Base-by-base conservation (phyloP, 176 grass and related monocot genomes). In the Phoenix roebelenii region DNA sequence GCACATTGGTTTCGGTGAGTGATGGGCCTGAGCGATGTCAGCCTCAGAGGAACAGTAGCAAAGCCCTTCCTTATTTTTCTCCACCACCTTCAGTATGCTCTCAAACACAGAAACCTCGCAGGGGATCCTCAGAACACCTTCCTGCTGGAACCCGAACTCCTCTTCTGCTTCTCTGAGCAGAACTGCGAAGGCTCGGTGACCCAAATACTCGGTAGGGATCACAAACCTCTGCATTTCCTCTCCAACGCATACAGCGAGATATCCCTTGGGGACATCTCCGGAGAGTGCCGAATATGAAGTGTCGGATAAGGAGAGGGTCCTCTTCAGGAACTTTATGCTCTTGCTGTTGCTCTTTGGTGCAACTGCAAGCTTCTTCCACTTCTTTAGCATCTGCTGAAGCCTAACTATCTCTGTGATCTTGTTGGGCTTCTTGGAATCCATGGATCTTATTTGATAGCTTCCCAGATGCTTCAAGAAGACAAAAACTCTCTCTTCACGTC, bases 91-190 rank as follows among this genome's bases (percentile, higher is more conserved):
- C 50, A 66, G 50, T 25, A 53, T 53, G 22, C 64, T 23, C 64
- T 66, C 50, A 24, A 66, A 66, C 23, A 66, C 44, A 14, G 23
- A 18, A 23, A 66, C 64, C 64, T 66, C 64, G 16, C 64, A 66
- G 15, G 64, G 64, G 64, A 66, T 53, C 50, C 64, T 50, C 50
- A 66, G 64, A 50, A 53, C 64, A 25, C 64, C 64, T 24, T 66
- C 64, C 50, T 66, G 64, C 50, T 53, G 50, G 50, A 66, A 66
- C 64, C 64, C 64, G 17, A 66, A 66, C 64, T 66, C 64, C 24
- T 66, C 64, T 50, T 66, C 64, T 3, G 64, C 64, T 24, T 66
- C 64, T 23, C 19, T 53, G 22, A 66, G 64, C 24, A 66, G 64
- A 15, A 25, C 50, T 6, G 50, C 49, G 7, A 66, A 66, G 19